phyloP scores from a whole-genome alignment of 1,139 yeast genomes.

The Suhomyces wounanorum region DNA sequence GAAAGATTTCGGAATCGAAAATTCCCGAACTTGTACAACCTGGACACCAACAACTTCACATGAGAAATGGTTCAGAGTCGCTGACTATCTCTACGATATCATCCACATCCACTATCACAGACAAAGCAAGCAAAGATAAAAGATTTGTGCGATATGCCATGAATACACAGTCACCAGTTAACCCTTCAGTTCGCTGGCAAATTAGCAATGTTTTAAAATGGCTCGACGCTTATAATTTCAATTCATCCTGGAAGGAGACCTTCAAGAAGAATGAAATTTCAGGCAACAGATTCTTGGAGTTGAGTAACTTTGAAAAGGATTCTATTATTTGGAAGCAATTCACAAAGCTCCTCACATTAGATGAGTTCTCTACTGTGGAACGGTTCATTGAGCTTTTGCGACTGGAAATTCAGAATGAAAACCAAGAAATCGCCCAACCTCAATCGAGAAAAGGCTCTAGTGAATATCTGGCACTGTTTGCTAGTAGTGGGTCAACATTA shows the following conservation, averaged over 20 bases:
- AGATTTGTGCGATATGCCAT: constrained; percentile 49
- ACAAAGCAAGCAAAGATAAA: constrained; percentile 37
- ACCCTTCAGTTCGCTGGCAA: constrained; percentile 56
- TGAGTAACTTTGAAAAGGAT: constrained; percentile 65
- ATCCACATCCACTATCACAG: constrained; percentile 36
- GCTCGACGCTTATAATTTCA: constrained; percentile 69
- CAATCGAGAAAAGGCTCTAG: constrained; percentile 25
- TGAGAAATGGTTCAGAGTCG: constrained; percentile 41
- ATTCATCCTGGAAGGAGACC: constrained; percentile 68
- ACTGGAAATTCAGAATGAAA: constrained; percentile 22
- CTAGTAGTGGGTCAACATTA: constrained; percentile 7
- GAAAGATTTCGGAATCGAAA: neutral
- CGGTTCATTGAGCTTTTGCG: constrained; percentile 49
- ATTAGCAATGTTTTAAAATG: constrained; percentile 64
- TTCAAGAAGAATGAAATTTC: constrained; percentile 60
- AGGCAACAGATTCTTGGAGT: constrained; percentile 65
- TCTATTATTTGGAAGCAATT: constrained; percentile 53
- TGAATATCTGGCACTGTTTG: constrained; percentile 20
- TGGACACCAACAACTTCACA: constrained; percentile 23
- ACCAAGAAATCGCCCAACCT: constrained; percentile 11
- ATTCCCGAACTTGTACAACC: constrained; percentile 3
- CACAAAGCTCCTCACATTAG: constrained; percentile 39
- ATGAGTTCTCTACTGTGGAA: constrained; percentile 52
- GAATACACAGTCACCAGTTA: constrained; percentile 36
- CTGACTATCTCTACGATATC: constrained; percentile 35